Evolutionary conservation across 495 filamentous ascomycete species (phyloP), one percentile per base, ranked within the genome.

Genomic region (Lepraria neglecta): DNA sequence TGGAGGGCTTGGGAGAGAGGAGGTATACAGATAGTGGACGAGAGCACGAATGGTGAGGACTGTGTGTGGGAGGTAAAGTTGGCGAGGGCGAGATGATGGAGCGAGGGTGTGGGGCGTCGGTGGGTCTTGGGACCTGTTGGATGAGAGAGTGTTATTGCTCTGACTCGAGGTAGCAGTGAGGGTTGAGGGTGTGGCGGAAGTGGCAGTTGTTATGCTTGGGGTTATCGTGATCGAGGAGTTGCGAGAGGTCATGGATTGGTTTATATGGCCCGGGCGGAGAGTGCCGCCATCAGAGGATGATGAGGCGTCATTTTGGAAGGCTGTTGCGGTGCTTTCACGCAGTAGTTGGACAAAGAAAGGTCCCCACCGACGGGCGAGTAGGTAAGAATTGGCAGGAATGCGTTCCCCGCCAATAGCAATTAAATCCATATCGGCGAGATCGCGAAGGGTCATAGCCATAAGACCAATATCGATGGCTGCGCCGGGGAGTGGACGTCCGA

Each of bases 381-480:
- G 80, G 45, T 90, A 83, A 15, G 92, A 96, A 72, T 96, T 97
- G 59, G 97, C 89, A 0, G 95, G 90, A 62, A 97, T 89, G 3
- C 90, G 83, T 70, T 97, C 94, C 33, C 92, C 92, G 4, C 86
- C 86, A 40, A 96, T 83, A 38, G 91, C 90, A 28, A 97, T 76
- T 44, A 98, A 85, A 68, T 97, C 94, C 94, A 98, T 97, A 63
- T 98, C 94, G n/a, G 91, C 83, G 65, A 98, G 76, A 69, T 97
- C 94, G 24, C 85, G 83, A 67, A 95, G 74, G 12, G 78, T 80
- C 47, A 96, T 78, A 0, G 90, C 87, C 66, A 88, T 80, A 63
- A 85, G 82, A n/a, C 94, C 94, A 3, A 98, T 77, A 33, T 95
- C 90, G 57, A 91, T 84, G 0, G 94, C 90, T 11, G 87, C 85